A percentile compares a stretch with the other conserved stretches of the same genome.
Evolutionary conservation across 352 stramenopile species (phyloP).

Genomic region (Peronospora destructor): DNA sequence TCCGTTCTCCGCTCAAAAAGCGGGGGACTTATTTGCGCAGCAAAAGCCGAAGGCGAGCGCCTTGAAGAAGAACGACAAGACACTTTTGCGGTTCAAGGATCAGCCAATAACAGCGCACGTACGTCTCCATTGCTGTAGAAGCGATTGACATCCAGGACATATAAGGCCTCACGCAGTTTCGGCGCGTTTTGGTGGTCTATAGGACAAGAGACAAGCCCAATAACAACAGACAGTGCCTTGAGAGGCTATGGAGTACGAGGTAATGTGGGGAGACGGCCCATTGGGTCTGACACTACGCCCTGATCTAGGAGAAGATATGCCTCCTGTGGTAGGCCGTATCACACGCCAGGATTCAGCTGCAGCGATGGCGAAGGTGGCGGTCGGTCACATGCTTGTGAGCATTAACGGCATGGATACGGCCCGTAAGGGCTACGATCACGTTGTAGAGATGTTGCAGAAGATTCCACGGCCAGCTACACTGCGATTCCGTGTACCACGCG

Average conservation of each 20-base stretch:
- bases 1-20: conserved; percentile 16
- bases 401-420: conserved; percentile 84
- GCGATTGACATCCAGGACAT: neutral
- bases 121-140: conserved; percentile 4
- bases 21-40: conserved; percentile 24
- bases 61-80: conserved; percentile 18
- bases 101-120: conserved; percentile 13
- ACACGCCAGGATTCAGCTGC: conserved; percentile 80
- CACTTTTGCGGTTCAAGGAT: conserved; percentile 6
- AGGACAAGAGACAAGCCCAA: conserved; percentile 1
- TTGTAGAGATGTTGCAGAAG: conserved; percentile 78
- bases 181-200: conserved; percentile 9
- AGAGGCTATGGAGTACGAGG: conserved; percentile 76
- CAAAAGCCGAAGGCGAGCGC: conserved; percentile 16
- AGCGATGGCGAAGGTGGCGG: conserved; percentile 66
- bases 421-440: conserved; percentile 78
- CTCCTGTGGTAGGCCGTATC: conserved; percentile 80
- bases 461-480: conserved; percentile 74
- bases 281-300: conserved; percentile 76
- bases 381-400: conserved; percentile 86
- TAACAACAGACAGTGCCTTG: neutral
- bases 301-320: conserved; percentile 83
- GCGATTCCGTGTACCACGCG: conserved; percentile 73
- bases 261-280: conserved; percentile 76
- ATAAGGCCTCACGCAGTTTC: neutral